A percentile compares a stretch with the other conserved stretches of the same genome.
Evolutionary conservation across 495 filamentous ascomycete species (phyloP).

Genomic region (Trichoderma asperelloides): DNA sequence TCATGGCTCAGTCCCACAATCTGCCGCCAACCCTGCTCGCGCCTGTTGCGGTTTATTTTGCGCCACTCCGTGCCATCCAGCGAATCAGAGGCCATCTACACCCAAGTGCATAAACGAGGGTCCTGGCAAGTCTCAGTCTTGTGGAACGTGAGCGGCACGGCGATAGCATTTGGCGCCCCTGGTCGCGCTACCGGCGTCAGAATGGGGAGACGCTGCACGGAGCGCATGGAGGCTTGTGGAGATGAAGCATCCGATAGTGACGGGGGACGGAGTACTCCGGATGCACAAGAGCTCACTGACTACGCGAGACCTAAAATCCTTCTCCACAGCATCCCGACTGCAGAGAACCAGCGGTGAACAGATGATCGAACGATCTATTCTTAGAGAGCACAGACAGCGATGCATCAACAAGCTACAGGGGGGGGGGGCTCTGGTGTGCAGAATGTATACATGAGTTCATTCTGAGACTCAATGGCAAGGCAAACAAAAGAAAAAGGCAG

Average conservation of each 20-base stretch:
- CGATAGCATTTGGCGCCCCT: conserved; percentile 8
- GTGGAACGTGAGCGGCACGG: conserved; percentile 7
- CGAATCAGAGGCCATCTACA: not conserved
- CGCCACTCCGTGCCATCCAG: not conserved
- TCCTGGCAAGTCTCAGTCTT: conserved; percentile 4
- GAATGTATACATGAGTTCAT: not conserved
- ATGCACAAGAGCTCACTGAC: conserved; percentile 2
- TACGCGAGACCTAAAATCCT: not conserved
- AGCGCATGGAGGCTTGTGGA: conserved; percentile 7
- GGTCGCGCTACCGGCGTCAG: conserved; percentile 7
- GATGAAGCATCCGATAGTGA: conserved; percentile 5
- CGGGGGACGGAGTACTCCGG: conserved; percentile 8
- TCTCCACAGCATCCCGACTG: conserved; percentile 8
- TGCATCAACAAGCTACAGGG: not conserved
- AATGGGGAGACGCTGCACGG: conserved; percentile 6
- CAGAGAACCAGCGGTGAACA: conserved; percentile 6
- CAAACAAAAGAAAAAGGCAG: not conserved
- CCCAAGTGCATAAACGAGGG: not conserved
- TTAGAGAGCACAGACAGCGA: not conserved
- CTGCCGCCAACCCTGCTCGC: conserved; percentile 7
- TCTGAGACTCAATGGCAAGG: not conserved
- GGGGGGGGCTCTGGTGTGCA: not conserved
- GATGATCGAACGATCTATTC: conserved; percentile 5
- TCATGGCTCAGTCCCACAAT: not conserved
- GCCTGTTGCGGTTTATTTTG: conserved; percentile 5